Evolutionary conservation across 371 early-diverging fungal genomes (phyloP).

Genomic region (Saksenaea oblongispora): DNA sequence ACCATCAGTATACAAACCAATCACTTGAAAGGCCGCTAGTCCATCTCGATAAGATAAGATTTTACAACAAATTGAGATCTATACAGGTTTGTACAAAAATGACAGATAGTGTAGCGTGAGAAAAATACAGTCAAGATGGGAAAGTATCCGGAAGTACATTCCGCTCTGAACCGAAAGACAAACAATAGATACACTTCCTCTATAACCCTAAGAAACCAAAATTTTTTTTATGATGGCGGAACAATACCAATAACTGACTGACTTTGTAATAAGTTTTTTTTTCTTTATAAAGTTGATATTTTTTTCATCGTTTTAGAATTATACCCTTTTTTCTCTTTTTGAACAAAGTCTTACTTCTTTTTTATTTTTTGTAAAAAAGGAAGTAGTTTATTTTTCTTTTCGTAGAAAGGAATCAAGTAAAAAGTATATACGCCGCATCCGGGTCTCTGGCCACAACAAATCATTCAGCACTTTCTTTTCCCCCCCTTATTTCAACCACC

Average conservation of each 20-base stretch:
- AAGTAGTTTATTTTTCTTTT: slow-evolving; percentile 7
- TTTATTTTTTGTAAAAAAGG: slow-evolving; percentile 5
- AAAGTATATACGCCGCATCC: slow-evolving; percentile 22
- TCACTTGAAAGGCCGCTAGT: not conserved
- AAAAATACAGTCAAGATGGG: not conserved
- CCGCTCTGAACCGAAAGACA: not conserved
- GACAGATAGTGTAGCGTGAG: not conserved
- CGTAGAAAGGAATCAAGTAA: not conserved
- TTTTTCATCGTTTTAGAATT: not conserved
- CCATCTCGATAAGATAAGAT: slow-evolving; percentile 3
- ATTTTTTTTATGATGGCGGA: not conserved
- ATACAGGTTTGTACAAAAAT: not conserved
- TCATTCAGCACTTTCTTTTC: slow-evolving; percentile 11
- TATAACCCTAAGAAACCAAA: not conserved
- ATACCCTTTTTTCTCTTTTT: not conserved
- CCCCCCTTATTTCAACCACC: slow-evolving; percentile 10
- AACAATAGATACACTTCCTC: too few species aligned
- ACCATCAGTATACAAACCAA: slow-evolving; percentile 8
- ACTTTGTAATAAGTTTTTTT: not conserved
- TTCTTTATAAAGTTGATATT: not conserved
- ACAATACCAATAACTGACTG: not conserved
- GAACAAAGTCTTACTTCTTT: not conserved
- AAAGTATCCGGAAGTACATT: not conserved
- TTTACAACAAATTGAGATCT: not conserved
- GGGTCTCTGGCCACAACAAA: slow-evolving; percentile 48